Evolutionary conservation across 2,329 filamentous ascomycete species (phyloP).

Genomic region (Penicillium sp.): DNA sequence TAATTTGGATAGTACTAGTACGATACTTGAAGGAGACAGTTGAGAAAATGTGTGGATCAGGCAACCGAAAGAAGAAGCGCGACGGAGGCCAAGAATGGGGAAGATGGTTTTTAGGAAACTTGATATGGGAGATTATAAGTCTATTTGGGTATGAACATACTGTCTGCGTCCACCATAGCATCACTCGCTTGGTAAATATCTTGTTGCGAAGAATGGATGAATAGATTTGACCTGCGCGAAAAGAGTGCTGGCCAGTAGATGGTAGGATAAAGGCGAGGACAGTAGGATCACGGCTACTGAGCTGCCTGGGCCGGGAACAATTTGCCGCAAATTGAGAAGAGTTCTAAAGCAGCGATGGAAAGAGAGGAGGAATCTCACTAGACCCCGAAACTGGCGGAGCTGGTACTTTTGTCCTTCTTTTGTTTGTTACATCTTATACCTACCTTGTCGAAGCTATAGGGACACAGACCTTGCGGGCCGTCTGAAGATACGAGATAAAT

Average conservation of each 20-base stretch:
- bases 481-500: neutral
- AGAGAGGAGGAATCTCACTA: neutral
- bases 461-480: neutral
- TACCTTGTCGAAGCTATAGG: neutral
- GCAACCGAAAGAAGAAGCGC: neutral
- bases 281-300: neutral
- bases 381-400: neutral
- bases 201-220: neutral
- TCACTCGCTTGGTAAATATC: neutral
- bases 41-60: neutral
- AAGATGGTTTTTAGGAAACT: neutral
- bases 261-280: neutral
- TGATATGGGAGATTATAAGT: neutral
- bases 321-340: neutral
- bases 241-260: neutral
- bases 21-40: neutral
- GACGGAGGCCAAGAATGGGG: neutral
- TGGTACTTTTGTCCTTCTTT: neutral
- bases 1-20: neutral
- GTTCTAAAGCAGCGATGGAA: neutral
- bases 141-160: no score
- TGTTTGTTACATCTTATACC: neutral
- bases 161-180: neutral
- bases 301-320: neutral
- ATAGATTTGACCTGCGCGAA: neutral